A percentile compares a stretch with the other conserved stretches of the same genome.
These are phyloP conservation scores for Pythium aphanidermatum DNA, from an alignment of 352 stramenopile species.

Conservation along the genomic window DNA sequence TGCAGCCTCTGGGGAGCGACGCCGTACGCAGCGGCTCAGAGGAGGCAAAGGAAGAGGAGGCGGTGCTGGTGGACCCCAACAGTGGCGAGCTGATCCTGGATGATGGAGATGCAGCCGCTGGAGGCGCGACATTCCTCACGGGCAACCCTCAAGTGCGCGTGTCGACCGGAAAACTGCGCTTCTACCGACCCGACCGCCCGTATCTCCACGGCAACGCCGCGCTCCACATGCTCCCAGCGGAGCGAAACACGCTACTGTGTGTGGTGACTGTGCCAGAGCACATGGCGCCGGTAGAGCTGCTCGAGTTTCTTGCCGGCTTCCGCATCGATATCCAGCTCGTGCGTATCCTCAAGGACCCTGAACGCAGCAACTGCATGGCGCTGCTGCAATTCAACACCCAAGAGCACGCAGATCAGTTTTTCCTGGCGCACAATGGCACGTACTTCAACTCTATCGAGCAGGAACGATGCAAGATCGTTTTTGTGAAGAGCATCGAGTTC, in stretches of 20 bases:
- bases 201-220: slow-evolving; percentile 26
- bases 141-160: slow-evolving; percentile 77
- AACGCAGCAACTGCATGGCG: slow-evolving; percentile 81
- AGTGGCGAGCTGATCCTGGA: slow-evolving; percentile 25
- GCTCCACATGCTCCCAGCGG: slow-evolving; percentile 32
- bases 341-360: slow-evolving; percentile 74
- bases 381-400: slow-evolving; percentile 79
- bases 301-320: slow-evolving; percentile 78
- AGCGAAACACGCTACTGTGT: slow-evolving; percentile 72
- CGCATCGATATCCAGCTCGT: slow-evolving; percentile 67
- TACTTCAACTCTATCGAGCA: slow-evolving; percentile 92
- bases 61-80: too few relatives aligned
- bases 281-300: slow-evolving; percentile 80
- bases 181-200: slow-evolving; percentile 67
- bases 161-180: slow-evolving; percentile 71
- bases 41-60: slow-evolving; percentile 29
- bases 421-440: slow-evolving; percentile 82
- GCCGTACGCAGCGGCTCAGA: slow-evolving; percentile 7
- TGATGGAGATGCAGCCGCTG: slow-evolving; percentile 23
- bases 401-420: slow-evolving; percentile 80
- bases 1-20: slow-evolving; percentile 31
- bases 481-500: slow-evolving; percentile 87
- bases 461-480: slow-evolving; percentile 87
- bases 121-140: slow-evolving; percentile 47
- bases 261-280: slow-evolving; percentile 79